phyloP scores from a whole-genome alignment of 345 rosid genomes.

The Bruguiera parviflora region DNA sequence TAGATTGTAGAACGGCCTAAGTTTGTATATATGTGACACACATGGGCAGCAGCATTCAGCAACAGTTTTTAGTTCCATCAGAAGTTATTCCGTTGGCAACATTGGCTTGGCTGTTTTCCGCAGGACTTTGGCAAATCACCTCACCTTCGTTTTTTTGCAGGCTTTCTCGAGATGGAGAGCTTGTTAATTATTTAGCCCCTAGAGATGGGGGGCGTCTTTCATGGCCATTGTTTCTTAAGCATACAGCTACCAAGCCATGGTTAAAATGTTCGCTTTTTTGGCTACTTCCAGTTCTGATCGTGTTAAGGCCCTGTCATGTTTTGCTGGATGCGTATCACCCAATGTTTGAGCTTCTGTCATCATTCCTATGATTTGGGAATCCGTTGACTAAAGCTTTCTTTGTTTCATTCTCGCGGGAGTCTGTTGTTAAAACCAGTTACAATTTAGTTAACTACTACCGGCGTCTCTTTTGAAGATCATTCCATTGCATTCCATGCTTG shows the following conservation, averaged over 20 bases:
- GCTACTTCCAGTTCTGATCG: constrained; percentile 16
- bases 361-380: constrained; percentile 6
- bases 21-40: constrained; percentile 13
- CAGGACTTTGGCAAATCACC: constrained; percentile 35
- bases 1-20: constrained; percentile 13
- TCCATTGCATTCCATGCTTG: neutral
- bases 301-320: constrained; percentile 15
- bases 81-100: constrained; percentile 10
- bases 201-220: constrained; percentile 25
- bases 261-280: constrained; percentile 26
- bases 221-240: constrained; percentile 37
- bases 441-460: constrained; percentile 7
- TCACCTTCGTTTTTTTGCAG: constrained; percentile 36
- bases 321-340: constrained; percentile 26
- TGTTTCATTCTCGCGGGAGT: constrained; percentile 21
- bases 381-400: constrained; percentile 19
- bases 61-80: constrained; percentile 25
- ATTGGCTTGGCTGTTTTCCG: constrained; percentile 45
- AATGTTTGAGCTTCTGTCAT: constrained; percentile 28
- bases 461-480: constrained; percentile 16
- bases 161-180: constrained; percentile 41
- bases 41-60: constrained; percentile 35
- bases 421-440: constrained; percentile 21
- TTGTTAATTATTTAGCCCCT: constrained; percentile 36
- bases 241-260: constrained; percentile 39